Conservation (phyloP, 441 rosid genomes). For the Breynia disticha region DNA sequence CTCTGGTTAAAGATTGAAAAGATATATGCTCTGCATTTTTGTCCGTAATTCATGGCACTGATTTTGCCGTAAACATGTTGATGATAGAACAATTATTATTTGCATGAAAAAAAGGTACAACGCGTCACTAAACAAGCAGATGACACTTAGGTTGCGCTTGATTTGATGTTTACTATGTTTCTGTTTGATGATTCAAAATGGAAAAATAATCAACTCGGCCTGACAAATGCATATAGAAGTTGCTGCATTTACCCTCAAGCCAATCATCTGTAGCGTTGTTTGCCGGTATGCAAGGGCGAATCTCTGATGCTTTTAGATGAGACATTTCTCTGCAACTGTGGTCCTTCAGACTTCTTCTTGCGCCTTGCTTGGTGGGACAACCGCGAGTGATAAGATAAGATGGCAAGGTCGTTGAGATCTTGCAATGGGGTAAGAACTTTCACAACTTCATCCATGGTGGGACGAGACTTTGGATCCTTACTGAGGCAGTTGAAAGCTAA, state of each 20-base stretch:
- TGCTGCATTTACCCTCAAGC: slow-evolving; percentile 15
- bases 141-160: no score
- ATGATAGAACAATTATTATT: background rate
- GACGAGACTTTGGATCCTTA: slow-evolving; percentile 57
- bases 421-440: slow-evolving; percentile 52
- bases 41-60: background rate
- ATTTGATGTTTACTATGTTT: no score
- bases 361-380: slow-evolving; percentile 53
- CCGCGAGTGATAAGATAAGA: slow-evolving; percentile 44
- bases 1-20: background rate
- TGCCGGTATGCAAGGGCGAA: slow-evolving; percentile 44
- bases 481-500: slow-evolving; percentile 52
- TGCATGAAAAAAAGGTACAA: background rate
- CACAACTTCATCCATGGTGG: slow-evolving; percentile 61
- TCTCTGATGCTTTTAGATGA: slow-evolving; percentile 40
- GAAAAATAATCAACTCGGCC: no score
- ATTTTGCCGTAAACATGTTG: background rate
- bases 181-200: no score
- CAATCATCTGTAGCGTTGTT: slow-evolving; percentile 36
- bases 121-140: no score
- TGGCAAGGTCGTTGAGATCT: slow-evolving; percentile 56
- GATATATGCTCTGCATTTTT: slow-evolving; percentile 10
- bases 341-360: slow-evolving; percentile 45
- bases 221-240: no score
- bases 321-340: slow-evolving; percentile 21